Percentiles rank a stretch among this genome's conserved stretches.
These are phyloP conservation scores for Asterella californica DNA, from an alignment of 225 moss, liverwort and hornwort genomes.

Conservation along the genomic window DNA sequence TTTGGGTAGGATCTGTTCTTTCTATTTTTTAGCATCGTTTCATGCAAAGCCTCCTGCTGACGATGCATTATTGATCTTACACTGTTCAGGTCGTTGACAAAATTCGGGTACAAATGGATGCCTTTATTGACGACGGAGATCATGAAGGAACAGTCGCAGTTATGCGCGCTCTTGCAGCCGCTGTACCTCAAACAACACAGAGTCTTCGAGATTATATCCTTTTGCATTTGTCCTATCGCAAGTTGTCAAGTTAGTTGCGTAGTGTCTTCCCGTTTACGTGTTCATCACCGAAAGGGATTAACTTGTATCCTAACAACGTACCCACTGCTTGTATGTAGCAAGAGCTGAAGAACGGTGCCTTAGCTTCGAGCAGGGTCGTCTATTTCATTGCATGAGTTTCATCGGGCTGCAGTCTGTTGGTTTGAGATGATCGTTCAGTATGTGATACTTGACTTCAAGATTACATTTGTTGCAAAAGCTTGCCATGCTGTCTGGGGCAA, in stretches of 20 bases:
- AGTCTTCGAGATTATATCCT: slow-evolving; percentile 98
- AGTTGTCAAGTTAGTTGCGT: background rate
- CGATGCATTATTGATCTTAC: background rate
- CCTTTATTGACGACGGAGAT: slow-evolving; percentile 93
- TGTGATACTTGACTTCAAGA: slow-evolving; percentile 42
- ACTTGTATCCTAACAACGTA: background rate
- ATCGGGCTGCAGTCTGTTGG: background rate
- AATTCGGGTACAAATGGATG: slow-evolving; percentile 97
- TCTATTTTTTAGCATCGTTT: background rate
- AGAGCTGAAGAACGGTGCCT: background rate
- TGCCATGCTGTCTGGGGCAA: slow-evolving; percentile 71
- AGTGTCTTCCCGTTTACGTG: background rate
- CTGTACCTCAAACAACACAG: slow-evolving; percentile 76
- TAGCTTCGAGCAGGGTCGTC: background rate
- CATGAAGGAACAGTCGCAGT: slow-evolving; percentile 95
- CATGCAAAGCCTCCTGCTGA: background rate
- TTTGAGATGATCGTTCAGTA: background rate
- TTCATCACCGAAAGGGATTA: background rate
- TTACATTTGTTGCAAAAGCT: slow-evolving; percentile 94
- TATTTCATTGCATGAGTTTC: background rate
- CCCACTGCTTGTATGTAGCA: background rate
- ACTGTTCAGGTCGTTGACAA: slow-evolving; percentile 75
- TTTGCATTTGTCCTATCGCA: background rate
- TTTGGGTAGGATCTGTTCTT: background rate
- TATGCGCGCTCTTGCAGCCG: slow-evolving; percentile 82